Percentiles rank a stretch among this genome's conserved stretches.
Conservation (phyloP, 768 basidiomycete genomes). For the Phylloporus sp. region DNA sequence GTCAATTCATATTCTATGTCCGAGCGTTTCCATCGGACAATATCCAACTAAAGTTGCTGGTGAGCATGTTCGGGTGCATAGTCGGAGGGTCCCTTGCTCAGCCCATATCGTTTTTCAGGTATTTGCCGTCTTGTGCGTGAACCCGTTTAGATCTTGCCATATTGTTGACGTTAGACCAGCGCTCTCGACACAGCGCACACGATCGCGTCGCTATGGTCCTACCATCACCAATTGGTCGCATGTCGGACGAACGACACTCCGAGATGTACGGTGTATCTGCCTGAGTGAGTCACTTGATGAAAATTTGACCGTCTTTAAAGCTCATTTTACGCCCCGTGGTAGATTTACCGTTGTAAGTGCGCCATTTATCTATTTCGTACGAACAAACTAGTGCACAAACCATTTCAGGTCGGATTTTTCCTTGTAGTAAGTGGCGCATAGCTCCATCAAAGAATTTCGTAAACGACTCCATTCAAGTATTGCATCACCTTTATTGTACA, state of each 20-base stretch:
- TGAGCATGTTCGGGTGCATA: slow-evolving; percentile 1
- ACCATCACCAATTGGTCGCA: slow-evolving; percentile 2
- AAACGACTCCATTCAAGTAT: slow-evolving; percentile 9
- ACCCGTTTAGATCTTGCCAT: too few species aligned
- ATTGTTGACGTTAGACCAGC: slow-evolving; percentile 5
- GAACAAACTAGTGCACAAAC: neutral
- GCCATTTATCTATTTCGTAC: neutral
- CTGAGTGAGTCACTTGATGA: slow-evolving; percentile 2
- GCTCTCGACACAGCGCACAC: slow-evolving; percentile 7
- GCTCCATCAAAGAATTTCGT: neutral
- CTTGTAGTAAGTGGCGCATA: slow-evolving; percentile 2
- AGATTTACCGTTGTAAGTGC: slow-evolving; percentile 7
- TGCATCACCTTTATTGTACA: slow-evolving; percentile 20
- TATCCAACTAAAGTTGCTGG: slow-evolving; percentile 9
- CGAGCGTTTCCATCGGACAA: slow-evolving; percentile 15
- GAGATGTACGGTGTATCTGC: neutral
- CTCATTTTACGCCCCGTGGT: neutral
- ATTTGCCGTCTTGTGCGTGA: slow-evolving; percentile 8
- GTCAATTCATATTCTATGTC: slow-evolving; percentile 19
- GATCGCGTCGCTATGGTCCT: neutral
- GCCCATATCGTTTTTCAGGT: neutral
- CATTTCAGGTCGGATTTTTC: neutral
- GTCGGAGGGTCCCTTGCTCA: neutral
- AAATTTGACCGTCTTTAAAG: neutral
- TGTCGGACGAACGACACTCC: slow-evolving; percentile 6